These are phyloP conservation scores for Colletotrichum godetiae DNA, from an alignment of 2,329 filamentous ascomycete species.

Conservation along the genomic window DNA sequence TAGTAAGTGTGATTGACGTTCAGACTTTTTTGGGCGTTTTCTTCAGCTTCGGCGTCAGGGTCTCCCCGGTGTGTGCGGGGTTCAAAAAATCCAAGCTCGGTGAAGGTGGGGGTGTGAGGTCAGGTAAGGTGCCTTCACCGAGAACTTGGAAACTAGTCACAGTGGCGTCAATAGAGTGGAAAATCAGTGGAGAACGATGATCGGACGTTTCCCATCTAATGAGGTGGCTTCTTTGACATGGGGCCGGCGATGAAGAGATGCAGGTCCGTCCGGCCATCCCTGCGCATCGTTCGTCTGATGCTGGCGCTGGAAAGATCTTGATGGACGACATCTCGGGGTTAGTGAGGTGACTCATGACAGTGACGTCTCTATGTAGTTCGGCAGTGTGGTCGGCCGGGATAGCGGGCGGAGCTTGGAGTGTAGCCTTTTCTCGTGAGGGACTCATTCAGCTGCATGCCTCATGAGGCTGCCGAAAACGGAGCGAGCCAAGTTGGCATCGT, in stretches of 20 bases:
- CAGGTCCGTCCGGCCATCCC: conserved; percentile 13
- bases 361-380: neutral
- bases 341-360: neutral
- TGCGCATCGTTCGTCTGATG: neutral
- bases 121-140: neutral
- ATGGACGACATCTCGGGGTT: neutral
- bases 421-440: neutral
- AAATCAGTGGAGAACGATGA: neutral
- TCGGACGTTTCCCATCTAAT: neutral
- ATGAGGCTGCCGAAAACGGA: neutral
- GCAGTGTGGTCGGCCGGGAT: neutral
- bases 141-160: neutral
- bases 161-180: neutral
- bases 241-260: neutral
- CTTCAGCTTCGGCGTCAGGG: neutral
- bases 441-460: neutral
- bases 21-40: conserved; percentile 4
- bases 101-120: conserved; percentile 14
- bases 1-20: neutral
- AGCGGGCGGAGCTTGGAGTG: neutral
- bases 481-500: no score
- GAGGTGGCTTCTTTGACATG: neutral
- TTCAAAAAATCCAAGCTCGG: conserved; percentile 10
- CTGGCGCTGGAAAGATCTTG: neutral
- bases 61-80: conserved; percentile 13